Evolutionary conservation across 1,139 yeast species (phyloP).

Genomic region (Candida sp.): DNA sequence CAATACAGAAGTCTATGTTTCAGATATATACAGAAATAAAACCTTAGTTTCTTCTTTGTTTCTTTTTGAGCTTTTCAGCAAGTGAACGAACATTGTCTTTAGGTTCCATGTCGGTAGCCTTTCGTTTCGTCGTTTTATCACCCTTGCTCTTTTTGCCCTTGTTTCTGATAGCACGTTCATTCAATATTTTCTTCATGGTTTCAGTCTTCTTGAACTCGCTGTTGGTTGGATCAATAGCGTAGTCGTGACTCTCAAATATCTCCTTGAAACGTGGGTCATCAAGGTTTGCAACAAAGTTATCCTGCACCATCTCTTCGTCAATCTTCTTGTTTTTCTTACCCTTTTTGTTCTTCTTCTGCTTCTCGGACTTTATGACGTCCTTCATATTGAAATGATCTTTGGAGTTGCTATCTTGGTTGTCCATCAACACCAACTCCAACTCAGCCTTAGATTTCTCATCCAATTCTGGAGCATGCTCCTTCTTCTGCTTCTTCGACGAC

Average conservation of each 20-base stretch:
- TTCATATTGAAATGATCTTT: conserved; percentile 78
- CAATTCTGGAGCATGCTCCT: conserved; percentile 17
- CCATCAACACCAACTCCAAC: conserved; percentile 75
- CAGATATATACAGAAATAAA: no score
- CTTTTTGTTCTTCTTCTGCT: conserved; percentile 57
- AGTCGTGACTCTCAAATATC: conserved; percentile 86
- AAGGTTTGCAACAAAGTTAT: conserved; percentile 70
- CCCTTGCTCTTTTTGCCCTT: conserved; percentile 16
- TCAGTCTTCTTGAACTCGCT: conserved; percentile 88
- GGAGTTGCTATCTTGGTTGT: conserved; percentile 58
- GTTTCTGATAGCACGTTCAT: conserved; percentile 70
- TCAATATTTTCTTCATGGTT: conserved; percentile 82
- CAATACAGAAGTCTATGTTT: no score
- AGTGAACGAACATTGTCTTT: conserved; percentile 23
- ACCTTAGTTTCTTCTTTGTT: conserved; percentile 17
- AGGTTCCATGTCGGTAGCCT: conserved; percentile 12
- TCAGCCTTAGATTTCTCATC: conserved; percentile 63
- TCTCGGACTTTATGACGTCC: conserved; percentile 75
- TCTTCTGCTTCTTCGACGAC: conserved; percentile 14
- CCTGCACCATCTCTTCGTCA: conserved; percentile 48
- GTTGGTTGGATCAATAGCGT: conserved; percentile 89
- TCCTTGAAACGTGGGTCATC: conserved; percentile 89
- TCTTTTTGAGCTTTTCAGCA: conserved; percentile 43
- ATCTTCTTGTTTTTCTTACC: conserved; percentile 45
- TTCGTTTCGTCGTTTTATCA: conserved; percentile 11